Percentiles rank a stretch among this genome's conserved stretches.
phyloP scores from a whole-genome alignment of 2,329 filamentous ascomycete species.

The Eurotiales sp. region DNA sequence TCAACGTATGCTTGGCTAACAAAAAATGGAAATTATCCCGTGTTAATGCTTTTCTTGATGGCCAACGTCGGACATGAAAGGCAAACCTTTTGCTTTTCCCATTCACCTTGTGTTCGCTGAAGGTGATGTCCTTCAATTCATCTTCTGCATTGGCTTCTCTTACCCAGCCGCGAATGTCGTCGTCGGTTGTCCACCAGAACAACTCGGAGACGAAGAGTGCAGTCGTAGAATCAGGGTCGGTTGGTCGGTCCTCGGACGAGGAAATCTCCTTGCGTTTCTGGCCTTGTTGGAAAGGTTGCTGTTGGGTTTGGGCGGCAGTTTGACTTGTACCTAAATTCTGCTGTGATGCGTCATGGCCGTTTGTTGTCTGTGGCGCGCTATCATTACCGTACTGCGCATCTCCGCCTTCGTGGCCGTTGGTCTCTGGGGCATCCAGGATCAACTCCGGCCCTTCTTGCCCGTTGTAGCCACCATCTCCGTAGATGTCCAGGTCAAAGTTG shows the following conservation, averaged over 20 bases:
- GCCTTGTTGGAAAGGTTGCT: conserved; percentile 51
- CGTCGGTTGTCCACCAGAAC: conserved; percentile 95
- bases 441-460: conserved; percentile 38
- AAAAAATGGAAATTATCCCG: background rate
- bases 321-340: conserved; percentile 17
- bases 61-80: background rate
- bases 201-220: conserved; percentile 85
- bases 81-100: conserved; percentile 93
- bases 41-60: background rate
- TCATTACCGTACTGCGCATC: conserved; percentile 24
- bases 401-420: conserved; percentile 22
- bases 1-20: conserved; percentile 74
- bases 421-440: conserved; percentile 35
- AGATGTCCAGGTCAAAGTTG: conserved; percentile 69
- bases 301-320: conserved; percentile 33
- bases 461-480: conserved; percentile 56
- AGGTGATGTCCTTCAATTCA: conserved; percentile 87
- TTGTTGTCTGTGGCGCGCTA: conserved; percentile 22
- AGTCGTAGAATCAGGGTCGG: conserved; percentile 59
- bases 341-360: conserved; percentile 20
- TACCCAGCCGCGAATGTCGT: conserved; percentile 86
- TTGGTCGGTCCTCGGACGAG: conserved; percentile 50
- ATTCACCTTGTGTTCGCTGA: conserved; percentile 98
- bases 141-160: conserved; percentile 74
- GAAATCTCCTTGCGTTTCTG: conserved; percentile 57